phyloP scores from a whole-genome alignment of 2,329 filamentous ascomycete species.

The Epichloe festucae region DNA sequence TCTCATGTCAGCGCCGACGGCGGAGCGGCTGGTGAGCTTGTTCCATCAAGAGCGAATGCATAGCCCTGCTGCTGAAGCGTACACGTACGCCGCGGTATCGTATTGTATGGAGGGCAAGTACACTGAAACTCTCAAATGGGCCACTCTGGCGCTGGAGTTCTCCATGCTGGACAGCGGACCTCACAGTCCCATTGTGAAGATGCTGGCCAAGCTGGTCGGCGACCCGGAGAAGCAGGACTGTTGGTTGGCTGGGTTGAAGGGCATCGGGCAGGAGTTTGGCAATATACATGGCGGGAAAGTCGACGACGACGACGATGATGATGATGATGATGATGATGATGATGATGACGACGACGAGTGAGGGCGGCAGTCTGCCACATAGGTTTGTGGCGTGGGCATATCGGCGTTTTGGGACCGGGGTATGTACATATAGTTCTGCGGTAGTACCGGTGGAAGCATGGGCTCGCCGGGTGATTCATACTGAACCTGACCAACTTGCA shows the following conservation, averaged over 20 bases:
- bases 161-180: conserved; percentile 14
- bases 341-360: no score
- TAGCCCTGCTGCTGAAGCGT: conserved; percentile 21
- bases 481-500: no score
- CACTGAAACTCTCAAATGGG: conserved; percentile 26
- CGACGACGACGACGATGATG: no score
- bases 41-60: conserved; percentile 28
- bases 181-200: background rate
- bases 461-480: no score
- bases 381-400: background rate
- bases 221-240: conserved; percentile 5
- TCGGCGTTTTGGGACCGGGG: background rate
- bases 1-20: conserved; percentile 20
- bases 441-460: no score
- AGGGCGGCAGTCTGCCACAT: no score
- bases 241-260: background rate
- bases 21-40: conserved; percentile 25
- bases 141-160: conserved; percentile 23
- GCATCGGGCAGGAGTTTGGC: background rate
- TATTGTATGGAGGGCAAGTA: conserved; percentile 26
- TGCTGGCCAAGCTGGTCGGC: background rate
- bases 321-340: no score
- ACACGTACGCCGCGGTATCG: conserved; percentile 25
- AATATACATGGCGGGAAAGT: no score
- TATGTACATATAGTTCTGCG: no score